Evolutionary conservation across 495 filamentous ascomycete genomes (phyloP).

Genomic region (Podospora sp.): DNA sequence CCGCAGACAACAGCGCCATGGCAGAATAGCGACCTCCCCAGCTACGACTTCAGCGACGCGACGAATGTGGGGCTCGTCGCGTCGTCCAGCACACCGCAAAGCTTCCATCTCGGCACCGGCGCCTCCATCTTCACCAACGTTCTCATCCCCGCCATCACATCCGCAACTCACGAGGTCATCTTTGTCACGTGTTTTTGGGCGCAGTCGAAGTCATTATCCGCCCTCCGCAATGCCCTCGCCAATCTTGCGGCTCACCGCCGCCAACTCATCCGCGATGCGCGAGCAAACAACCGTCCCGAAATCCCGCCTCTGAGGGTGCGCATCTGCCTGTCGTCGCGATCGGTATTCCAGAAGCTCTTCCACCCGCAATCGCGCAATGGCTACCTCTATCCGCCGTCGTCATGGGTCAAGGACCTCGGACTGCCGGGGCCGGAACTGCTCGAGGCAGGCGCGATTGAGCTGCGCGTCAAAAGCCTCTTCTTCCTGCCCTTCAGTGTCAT

Average conservation of each 20-base stretch:
- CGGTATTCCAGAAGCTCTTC: slow-evolving; percentile 68
- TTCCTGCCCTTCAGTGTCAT: slow-evolving; percentile 73
- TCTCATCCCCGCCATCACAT: slow-evolving; percentile 58
- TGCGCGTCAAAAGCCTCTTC: slow-evolving; percentile 71
- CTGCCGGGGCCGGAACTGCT: slow-evolving; percentile 58
- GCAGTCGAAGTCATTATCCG: slow-evolving; percentile 53
- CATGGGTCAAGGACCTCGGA: slow-evolving; percentile 60
- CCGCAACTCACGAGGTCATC: slow-evolving; percentile 63
- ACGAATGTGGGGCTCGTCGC: slow-evolving; percentile 43
- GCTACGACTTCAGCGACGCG: slow-evolving; percentile 27
- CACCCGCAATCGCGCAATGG: slow-evolving; percentile 61
- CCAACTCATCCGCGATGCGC: slow-evolving; percentile 21
- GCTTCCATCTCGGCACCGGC: slow-evolving; percentile 61
- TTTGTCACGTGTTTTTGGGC: slow-evolving; percentile 82
- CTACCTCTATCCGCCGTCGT: slow-evolving; percentile 56
- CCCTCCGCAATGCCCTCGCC: slow-evolving; percentile 52
- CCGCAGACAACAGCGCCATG: neutral
- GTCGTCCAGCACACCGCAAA: slow-evolving; percentile 46
- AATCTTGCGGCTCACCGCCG: slow-evolving; percentile 51
- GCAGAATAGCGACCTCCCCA: slow-evolving; percentile 24
- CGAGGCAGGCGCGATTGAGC: slow-evolving; percentile 54
- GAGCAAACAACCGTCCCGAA: slow-evolving; percentile 13
- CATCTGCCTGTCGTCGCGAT: slow-evolving; percentile 64
- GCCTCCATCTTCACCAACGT: slow-evolving; percentile 53
- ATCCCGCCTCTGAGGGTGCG: slow-evolving; percentile 25